Percentiles rank a stretch among this genome's conserved stretches.
Evolutionary conservation across 2,329 filamentous ascomycete genomes (phyloP).

Genomic region (Septoria petroselini): DNA sequence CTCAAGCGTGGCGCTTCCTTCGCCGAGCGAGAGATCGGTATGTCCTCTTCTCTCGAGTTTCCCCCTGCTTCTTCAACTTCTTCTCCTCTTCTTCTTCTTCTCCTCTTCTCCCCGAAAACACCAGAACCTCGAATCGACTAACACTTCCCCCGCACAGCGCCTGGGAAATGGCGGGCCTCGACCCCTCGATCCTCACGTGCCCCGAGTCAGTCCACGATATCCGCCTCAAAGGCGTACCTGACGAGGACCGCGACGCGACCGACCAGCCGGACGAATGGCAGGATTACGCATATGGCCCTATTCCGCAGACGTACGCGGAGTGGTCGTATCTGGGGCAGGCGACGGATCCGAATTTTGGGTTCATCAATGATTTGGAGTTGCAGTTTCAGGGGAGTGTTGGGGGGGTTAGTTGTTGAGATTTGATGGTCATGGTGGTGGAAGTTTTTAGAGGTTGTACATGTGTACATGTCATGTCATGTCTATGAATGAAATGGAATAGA

Average conservation of each 20-base stretch:
- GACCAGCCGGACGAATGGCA: slow-evolving; percentile 23
- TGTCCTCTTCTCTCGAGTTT: background rate
- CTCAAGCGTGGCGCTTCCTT: slow-evolving; percentile 28
- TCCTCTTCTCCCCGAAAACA: too few relatives aligned
- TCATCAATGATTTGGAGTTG: slow-evolving; percentile 22
- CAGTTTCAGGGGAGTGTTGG: slow-evolving; percentile 22
- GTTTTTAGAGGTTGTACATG: too few relatives aligned
- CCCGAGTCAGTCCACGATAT: slow-evolving; percentile 25
- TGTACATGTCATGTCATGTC: too few relatives aligned
- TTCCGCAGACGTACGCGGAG: slow-evolving; percentile 24
- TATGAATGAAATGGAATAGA: too few relatives aligned
- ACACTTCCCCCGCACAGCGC: too few relatives aligned
- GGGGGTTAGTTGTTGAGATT: slow-evolving; percentile 16
- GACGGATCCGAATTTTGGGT: slow-evolving; percentile 26
- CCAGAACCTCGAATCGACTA: too few relatives aligned
- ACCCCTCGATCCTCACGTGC: slow-evolving; percentile 25
- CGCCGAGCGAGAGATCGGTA: slow-evolving; percentile 23
- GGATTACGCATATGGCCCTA: slow-evolving; percentile 24
- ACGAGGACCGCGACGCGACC: slow-evolving; percentile 20
- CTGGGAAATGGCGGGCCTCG: slow-evolving; percentile 28
- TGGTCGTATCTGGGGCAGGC: slow-evolving; percentile 23
- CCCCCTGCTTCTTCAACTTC: too few relatives aligned
- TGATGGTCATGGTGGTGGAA: too few relatives aligned
- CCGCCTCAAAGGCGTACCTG: slow-evolving; percentile 20
- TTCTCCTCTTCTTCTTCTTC: too few relatives aligned